Percentiles rank a stretch among this genome's conserved stretches.
These are phyloP conservation scores for Didymella pinodella DNA, from an alignment of 2,329 filamentous ascomycete species.

Conservation along the genomic window DNA sequence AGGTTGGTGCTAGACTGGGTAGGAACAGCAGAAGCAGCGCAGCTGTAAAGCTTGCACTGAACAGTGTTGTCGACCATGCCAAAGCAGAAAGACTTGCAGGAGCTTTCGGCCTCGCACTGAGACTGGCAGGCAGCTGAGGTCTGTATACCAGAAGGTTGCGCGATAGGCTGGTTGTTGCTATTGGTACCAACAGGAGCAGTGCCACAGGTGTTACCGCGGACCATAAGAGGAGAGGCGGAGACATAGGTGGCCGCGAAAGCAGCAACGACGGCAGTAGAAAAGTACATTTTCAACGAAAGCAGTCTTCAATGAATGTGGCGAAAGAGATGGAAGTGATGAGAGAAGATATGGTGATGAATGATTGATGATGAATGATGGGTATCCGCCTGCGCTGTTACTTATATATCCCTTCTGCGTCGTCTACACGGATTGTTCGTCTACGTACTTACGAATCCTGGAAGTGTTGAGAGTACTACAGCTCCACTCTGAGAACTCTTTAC, in stretches of 20 bases:
- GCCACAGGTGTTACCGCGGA: conserved; percentile 21
- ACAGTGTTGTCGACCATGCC: conserved; percentile 27
- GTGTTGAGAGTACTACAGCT: not conserved
- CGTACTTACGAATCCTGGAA: not conserved
- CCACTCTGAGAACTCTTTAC: no score
- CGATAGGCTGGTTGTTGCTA: conserved; percentile 19
- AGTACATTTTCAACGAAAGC: conserved; percentile 12
- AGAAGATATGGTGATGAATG: not conserved
- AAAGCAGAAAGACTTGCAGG: conserved; percentile 27
- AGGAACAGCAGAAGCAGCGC: conserved; percentile 9
- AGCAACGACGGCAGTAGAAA: conserved; percentile 23
- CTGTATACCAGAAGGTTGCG: conserved; percentile 18
- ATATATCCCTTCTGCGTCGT: not conserved
- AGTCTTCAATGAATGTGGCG: no score
- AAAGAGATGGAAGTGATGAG: no score
- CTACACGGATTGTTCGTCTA: not conserved
- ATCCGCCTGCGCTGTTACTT: not conserved
- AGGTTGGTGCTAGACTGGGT: conserved; percentile 22
- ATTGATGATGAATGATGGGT: not conserved
- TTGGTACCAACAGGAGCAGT: conserved; percentile 18
- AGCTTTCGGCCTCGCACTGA: conserved; percentile 20
- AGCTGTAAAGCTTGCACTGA: conserved; percentile 27
- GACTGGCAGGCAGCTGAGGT: conserved; percentile 21
- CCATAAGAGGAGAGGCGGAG: conserved; percentile 21
- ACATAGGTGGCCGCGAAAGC: conserved; percentile 19